Evolutionary conservation across 257 asterid species (phyloP), one percentile per base, ranked within the genome.

Genomic region (Henckelia pumila): DNA sequence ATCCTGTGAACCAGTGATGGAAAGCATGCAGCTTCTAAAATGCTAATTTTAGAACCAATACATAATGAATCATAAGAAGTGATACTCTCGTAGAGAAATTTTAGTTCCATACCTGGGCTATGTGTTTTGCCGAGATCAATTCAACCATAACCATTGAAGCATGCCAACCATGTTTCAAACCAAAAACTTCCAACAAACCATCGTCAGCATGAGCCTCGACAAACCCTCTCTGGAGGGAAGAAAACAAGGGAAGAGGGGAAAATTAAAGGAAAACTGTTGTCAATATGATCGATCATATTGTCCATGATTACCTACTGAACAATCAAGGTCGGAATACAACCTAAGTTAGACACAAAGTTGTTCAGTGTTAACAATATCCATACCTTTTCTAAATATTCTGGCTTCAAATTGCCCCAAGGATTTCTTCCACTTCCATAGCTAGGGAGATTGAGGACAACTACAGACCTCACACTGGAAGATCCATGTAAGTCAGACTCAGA

Each of bases 361-460:
- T 50, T 22, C n/a, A 22, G 26, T 7, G 52, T 20, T 53, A 33
- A 37, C 44, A 21, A 35, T 26, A 19, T 60, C 14, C 35, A 21
- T 82, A 91, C 97, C 96, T 91, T 91, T 70, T 91, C 95, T 68
- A 91, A 80, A 80, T 91, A 91, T 50, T 86, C 79, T 56, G 91
- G 93, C 80, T 86, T 86, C 82, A 91, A 74, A 64, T 81, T 81
- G 64, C 97, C 97, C 97, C 97, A 91, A 16, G 97, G 96, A 80
- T 91, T 86, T 83, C 97, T 84, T 73, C 97, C 97, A 91, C 97
- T 88, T 77, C 95, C 97, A 74, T 91, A 91, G 84, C 96, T 91
- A 21, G 96, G 96, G 70, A 91, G 98, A 76, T 89, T 93, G 71
- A 94, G 82, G 74, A 92, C 92, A 47, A 94, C 99, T 14, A 94